These are phyloP conservation scores for Starmerella sp. DNA, from an alignment of 805 yeast genomes.

Conservation along the genomic window DNA sequence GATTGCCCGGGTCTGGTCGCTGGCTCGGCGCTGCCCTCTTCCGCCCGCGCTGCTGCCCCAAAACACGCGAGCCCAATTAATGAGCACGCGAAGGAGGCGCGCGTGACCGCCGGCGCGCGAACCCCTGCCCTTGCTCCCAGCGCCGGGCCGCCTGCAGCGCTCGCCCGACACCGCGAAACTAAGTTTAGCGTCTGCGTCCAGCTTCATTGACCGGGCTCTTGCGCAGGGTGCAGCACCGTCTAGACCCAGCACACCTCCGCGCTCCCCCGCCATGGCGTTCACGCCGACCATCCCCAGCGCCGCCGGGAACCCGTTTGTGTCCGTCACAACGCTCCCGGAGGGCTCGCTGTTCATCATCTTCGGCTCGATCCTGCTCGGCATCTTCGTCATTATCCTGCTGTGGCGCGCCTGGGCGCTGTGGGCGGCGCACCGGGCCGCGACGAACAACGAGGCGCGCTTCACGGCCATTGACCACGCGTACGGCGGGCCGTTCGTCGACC, in stretches of 20 bases:
- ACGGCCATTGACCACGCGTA: slow-evolving; percentile 19
- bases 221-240: too few species aligned
- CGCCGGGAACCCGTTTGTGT: slow-evolving; percentile 52
- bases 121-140: too few species aligned
- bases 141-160: too few species aligned
- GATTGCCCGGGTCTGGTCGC: too few species aligned
- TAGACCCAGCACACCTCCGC: background rate
- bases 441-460: slow-evolving; percentile 31
- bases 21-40: too few species aligned
- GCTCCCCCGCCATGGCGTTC: slow-evolving; percentile 10
- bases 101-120: too few species aligned
- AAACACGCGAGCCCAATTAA: too few species aligned
- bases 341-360: slow-evolving; percentile 81
- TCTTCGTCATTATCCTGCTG: slow-evolving; percentile 39
- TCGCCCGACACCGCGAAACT: background rate
- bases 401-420: slow-evolving; percentile 43
- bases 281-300: slow-evolving; percentile 48
- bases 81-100: too few species aligned
- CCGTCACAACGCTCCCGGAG: slow-evolving; percentile 41
- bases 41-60: too few species aligned
- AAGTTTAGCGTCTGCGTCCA: background rate
- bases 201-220: too few species aligned
- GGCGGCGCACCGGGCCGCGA: slow-evolving; percentile 42
- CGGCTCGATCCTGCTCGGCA: slow-evolving; percentile 55
- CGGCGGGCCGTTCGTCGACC: slow-evolving; percentile 23